Base-by-base conservation (phyloP, 129 eudicot species). In the Centella asiatica region DNA sequence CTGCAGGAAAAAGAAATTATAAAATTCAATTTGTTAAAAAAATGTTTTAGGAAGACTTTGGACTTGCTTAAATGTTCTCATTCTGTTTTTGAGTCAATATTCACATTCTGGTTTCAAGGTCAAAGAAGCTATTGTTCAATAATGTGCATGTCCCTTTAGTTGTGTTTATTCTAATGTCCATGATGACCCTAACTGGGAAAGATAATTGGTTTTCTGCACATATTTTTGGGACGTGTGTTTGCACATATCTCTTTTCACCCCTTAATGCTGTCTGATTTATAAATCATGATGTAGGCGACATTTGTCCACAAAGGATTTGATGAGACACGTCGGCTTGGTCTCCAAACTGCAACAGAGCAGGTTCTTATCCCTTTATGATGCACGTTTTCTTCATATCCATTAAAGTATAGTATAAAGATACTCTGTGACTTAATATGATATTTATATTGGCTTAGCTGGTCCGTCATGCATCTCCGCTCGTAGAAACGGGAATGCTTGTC, bases 401-500 rank as follows among this genome's bases (percentile, higher is more conserved):
- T 17, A 62, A 32, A 34, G 33, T n/a, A 11, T 52, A 19, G 3
- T 46, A 58, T 70, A 22, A 51, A 51, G 33, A 37, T 44, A 22
- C 18, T 44, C n/a, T 60, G 25, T 54, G 44, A 36, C 71, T 57
- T 60, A 62, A 26, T 34, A 36, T 34, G 55, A 49, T 68, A 39
- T 47, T 44, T 66, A 72, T 5, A 51, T 44, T 80, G 71, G 51
- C 60, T 26, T 66, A 90, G 96, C 64, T 92, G 77, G 98, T 92
- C 26, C 95, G 98, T 72, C 77, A 74, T 66, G 90, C 95, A 68
- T 87, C 98, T 71, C 96, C 95, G 19, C 76, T 84, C 17, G 81
- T 67, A n/a, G 96, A 92, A 92, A 92, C 98, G 62, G 98, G 98
- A 78, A 92, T 87, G 98, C 95, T 92, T 31, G 96, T 92, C 64